Percentiles rank a stretch among this genome's conserved stretches.
Conservation (phyloP, 495 filamentous ascomycete species). For the Penicillium salamii region DNA sequence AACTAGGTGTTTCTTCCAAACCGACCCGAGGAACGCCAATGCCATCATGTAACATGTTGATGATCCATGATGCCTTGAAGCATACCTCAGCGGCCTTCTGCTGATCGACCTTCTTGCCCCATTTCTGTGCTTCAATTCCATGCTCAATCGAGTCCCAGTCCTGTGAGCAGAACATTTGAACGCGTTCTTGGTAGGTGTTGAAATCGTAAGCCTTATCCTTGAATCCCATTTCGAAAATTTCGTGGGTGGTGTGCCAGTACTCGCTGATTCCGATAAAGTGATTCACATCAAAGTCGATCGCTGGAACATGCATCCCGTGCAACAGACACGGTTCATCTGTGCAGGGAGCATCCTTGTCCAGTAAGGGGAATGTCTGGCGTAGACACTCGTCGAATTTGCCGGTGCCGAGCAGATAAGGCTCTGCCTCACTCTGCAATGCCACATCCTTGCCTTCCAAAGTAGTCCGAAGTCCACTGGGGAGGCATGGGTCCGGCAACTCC, state of each 20-base stretch:
- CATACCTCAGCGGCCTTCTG: constrained; percentile 80
- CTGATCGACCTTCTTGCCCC: constrained; percentile 73
- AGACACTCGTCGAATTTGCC: constrained; percentile 86
- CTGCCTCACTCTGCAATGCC: constrained; percentile 24
- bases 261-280: constrained; percentile 98
- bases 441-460: constrained; percentile 55
- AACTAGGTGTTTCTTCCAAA: constrained; percentile 57
- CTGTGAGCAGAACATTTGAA: constrained; percentile 79
- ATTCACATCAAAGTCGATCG: constrained; percentile 96
- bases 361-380: constrained; percentile 73
- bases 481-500: constrained; percentile 88
- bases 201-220: constrained; percentile 90
- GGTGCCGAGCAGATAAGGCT: constrained; percentile 67
- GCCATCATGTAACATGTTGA: constrained; percentile 91
- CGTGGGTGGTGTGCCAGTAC: constrained; percentile 98
- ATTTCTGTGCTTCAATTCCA: constrained; percentile 60
- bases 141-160: constrained; percentile 73
- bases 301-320: constrained; percentile 84
- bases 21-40: constrained; percentile 93
- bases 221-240: constrained; percentile 79
- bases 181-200: constrained; percentile 80
- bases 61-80: constrained; percentile 97
- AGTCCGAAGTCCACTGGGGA: constrained; percentile 73
- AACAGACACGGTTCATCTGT: constrained; percentile 81
- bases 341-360: constrained; percentile 88